Base-by-base conservation (phyloP, 1,284 basidiomycete species). In the Sanghuangporus weigelae region DNA sequence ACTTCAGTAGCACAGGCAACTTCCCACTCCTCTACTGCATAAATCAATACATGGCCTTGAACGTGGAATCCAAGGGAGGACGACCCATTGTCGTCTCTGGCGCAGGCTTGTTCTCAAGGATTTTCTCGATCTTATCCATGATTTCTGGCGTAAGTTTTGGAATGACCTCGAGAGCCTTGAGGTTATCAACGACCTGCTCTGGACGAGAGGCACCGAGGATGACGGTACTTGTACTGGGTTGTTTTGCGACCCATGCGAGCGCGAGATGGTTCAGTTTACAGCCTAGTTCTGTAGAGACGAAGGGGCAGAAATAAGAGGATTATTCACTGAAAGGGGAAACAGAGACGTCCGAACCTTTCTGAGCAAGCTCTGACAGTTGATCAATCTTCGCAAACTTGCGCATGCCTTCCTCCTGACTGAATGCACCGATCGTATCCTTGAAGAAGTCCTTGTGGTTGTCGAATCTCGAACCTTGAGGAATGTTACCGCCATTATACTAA, bases 371-470 rank as follows among this genome's bases (percentile, higher is more conserved):
- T 35, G 84, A 85, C 57, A 94, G 74, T 68, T 86, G 79, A 59
- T 79, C 82, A 63, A 93, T 85, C 75, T 89, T 89, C 44, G 78
- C 78, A 68, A 93, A 84, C 77, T 89, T 84, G 57, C 79, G 82
- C 69, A 84, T 76, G 26, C 89, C 89, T 69, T 81, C 81, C 19
- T 76, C 75, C 21, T 75, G 68, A 65, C 79, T 73, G 49, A 87
- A 78, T 44, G 68, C 73, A 67, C 79, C 76, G 63, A 81, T 76
- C 23, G 76, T 79, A 31, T 77, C 73, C 66, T 72, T 72, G 73
- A 85, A 85, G 70, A 81, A 79, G 63, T 77, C 77, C 64, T 74
- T 72, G 75, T 86, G 81, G 68, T 76, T 78, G 64, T 81, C 83
- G 73, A 84, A 85, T 62, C 89, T 82, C n/a, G 86, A 88, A 63